A percentile compares a stretch with the other conserved stretches of the same genome.
Evolutionary conservation across 345 rosid genomes (phyloP).

Genomic region (Euphorbia tirucalli): DNA sequence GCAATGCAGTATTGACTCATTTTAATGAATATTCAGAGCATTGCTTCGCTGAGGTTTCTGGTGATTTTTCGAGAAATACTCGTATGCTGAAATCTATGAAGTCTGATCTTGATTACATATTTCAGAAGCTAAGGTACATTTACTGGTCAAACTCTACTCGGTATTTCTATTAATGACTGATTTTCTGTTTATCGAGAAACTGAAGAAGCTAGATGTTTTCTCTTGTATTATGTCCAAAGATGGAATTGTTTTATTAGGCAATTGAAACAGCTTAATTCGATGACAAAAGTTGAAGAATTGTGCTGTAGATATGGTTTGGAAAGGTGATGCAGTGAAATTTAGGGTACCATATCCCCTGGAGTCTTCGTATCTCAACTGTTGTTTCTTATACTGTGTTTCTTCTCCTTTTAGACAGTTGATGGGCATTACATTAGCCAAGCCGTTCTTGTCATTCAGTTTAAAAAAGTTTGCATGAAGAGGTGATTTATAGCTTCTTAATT

Average conservation of each 20-base stretch:
- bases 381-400: no score
- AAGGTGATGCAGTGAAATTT: no score
- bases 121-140: conserved; percentile 76
- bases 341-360: no score
- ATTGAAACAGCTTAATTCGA: neutral
- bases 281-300: neutral
- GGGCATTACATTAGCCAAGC: no score
- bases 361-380: no score
- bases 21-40: conserved; percentile 84
- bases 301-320: neutral
- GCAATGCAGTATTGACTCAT: conserved; percentile 85
- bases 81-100: conserved; percentile 75
- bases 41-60: conserved; percentile 68
- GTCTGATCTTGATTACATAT: conserved; percentile 83
- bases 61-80: conserved; percentile 64
- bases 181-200: no score
- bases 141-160: neutral
- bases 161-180: no score
- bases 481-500: neutral
- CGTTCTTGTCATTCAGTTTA: neutral
- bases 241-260: neutral
- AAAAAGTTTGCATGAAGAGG: neutral
- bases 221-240: neutral
- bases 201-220: neutral
- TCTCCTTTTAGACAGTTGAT: no score